These are phyloP conservation scores for Lepidopterella palustris DNA, from an alignment of 495 filamentous ascomycete species.

Conservation along the genomic window DNA sequence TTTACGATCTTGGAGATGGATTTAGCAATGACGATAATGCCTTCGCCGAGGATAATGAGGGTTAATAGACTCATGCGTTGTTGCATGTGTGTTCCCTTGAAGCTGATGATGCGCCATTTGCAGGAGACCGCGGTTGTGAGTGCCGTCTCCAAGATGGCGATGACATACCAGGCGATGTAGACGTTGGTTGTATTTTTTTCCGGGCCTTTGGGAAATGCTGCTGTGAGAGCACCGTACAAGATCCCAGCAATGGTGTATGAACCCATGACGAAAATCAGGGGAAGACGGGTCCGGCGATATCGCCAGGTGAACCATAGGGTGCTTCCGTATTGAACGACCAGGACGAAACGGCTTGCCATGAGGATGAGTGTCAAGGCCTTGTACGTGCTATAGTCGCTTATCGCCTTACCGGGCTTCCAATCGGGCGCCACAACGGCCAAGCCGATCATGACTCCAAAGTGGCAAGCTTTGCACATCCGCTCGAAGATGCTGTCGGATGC, in stretches of 20 bases:
- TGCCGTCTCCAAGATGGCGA: conserved; percentile 50
- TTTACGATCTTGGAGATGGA: conserved; percentile 52
- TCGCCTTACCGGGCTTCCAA: conserved; percentile 25
- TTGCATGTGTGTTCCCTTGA: conserved; percentile 60
- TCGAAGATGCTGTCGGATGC: conserved; percentile 61
- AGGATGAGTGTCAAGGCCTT: conserved; percentile 25
- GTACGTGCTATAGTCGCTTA: conserved; percentile 17
- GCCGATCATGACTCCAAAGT: conserved; percentile 46
- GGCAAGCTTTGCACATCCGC: conserved; percentile 54
- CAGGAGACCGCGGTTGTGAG: conserved; percentile 50
- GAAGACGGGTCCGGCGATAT: conserved; percentile 20
- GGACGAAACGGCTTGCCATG: conserved; percentile 22
- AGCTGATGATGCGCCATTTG: conserved; percentile 49
- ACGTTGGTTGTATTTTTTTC: conserved; percentile 37
- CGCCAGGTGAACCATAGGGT: conserved; percentile 19
- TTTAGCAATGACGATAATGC: conserved; percentile 47
- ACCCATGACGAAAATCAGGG: conserved; percentile 16
- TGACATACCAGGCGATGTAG: conserved; percentile 56
- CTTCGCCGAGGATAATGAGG: conserved; percentile 64
- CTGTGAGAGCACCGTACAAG: conserved; percentile 18
- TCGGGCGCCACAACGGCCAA: conserved; percentile 25
- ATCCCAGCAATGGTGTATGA: conserved; percentile 20
- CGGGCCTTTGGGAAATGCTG: conserved; percentile 11
- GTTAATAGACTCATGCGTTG: conserved; percentile 62
- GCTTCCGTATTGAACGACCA: conserved; percentile 18